Evolutionary conservation across 495 filamentous ascomycete species (phyloP).

Genomic region (Daldinia concentrica): DNA sequence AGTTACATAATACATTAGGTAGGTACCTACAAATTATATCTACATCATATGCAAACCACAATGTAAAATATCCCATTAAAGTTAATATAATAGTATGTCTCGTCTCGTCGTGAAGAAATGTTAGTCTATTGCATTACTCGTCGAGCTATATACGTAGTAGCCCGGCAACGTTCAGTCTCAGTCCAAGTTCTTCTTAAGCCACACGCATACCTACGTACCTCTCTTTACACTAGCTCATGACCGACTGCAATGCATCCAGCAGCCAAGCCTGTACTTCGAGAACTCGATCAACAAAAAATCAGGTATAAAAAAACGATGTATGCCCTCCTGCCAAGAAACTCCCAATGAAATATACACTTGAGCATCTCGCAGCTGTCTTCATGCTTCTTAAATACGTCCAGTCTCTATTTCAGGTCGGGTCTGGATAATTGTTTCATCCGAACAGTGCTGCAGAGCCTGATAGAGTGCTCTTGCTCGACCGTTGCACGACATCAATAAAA

Average conservation of each 20-base stretch:
- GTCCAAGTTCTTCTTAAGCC: conserved; percentile 23
- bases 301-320: conserved; percentile 46
- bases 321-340: conserved; percentile 49
- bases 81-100: background rate
- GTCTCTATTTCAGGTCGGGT: conserved; percentile 22
- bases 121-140: conserved; percentile 48
- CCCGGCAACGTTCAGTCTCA: conserved; percentile 41
- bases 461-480: background rate
- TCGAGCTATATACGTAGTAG: conserved; percentile 33
- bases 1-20: no score
- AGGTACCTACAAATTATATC: background rate
- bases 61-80: background rate
- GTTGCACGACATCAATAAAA: conserved; percentile 18
- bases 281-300: conserved; percentile 40
- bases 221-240: conserved; percentile 16
- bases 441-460: conserved; percentile 7
- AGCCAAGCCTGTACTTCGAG: conserved; percentile 25
- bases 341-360: conserved; percentile 51
- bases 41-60: background rate
- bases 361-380: conserved; percentile 43
- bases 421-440: background rate
- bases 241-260: conserved; percentile 31
- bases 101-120: conserved; percentile 28
- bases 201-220: conserved; percentile 19
- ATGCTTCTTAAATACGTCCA: conserved; percentile 38